These are phyloP conservation scores for Pachysandra terminalis DNA, from an alignment of 164 flowering plant genomes.

Conservation along the genomic window DNA sequence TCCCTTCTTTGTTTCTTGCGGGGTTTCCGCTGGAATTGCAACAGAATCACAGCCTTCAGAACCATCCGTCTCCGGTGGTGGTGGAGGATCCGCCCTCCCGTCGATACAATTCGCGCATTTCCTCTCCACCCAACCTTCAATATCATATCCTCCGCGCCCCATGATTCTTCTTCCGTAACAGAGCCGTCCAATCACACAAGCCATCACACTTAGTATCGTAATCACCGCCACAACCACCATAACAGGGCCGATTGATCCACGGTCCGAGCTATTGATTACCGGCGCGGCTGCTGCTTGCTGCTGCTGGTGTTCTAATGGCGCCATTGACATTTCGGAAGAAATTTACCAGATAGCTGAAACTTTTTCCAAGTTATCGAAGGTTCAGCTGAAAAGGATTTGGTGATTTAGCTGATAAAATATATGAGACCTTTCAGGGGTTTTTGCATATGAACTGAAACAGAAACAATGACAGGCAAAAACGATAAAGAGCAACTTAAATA, in stretches of 20 bases:
- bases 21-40: constrained; percentile 24
- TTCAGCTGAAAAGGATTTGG: no score
- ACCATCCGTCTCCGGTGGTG: constrained; percentile 2
- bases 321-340: constrained; percentile 10
- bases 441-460: no score
- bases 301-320: no score
- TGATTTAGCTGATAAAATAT: no score
- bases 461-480: no score
- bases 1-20: constrained; percentile 21
- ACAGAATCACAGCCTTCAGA: constrained; percentile 11
- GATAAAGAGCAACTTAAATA: no score
- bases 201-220: constrained; percentile 47
- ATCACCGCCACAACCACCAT: constrained; percentile 72
- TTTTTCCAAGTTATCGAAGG: not conserved
- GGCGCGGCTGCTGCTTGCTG: constrained; percentile 31
- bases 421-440: no score
- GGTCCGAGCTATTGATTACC: constrained; percentile 33
- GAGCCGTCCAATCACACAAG: constrained; percentile 70
- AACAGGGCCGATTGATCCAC: constrained; percentile 68
- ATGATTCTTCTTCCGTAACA: constrained; percentile 64
- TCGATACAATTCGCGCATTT: constrained; percentile 70
- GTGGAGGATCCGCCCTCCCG: constrained; percentile 40
- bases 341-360: not conserved
- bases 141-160: constrained; percentile 57
- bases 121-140: constrained; percentile 68